Evolutionary conservation across 306 rosid species (phyloP), one percentile per base, ranked within the genome.

Genomic region (Dryas alaskensis): DNA sequence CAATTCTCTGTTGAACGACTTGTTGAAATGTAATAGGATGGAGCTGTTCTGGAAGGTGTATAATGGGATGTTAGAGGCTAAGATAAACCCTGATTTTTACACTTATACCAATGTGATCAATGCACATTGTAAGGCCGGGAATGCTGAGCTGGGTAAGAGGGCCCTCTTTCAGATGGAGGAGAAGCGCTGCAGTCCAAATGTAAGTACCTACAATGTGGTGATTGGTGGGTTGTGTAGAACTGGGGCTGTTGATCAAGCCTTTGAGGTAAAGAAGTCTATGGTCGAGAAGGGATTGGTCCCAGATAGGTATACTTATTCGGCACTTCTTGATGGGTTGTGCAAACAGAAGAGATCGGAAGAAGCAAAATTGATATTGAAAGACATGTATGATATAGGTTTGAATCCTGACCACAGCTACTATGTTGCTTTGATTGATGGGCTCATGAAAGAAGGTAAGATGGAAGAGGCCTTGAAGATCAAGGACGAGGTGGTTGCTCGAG

Each of bases 11-110:
- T 69, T 83, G 84, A 78, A 76, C 31, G 87, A 85, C 11, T 65
- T 85, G 81, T 51, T 81, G 63, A 83, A 76, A 79, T 67, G 50
- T 73, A 65, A 66, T 54, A 69, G 72, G 62, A 60, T 83, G 53
- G 83, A 74, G 16, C 65, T 81, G 81, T 83, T 85, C 47, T 88
- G 92, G 92, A 83, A 83, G 75, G 88, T 85, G 60, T 83, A 67
- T 72, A 65, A 70, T 39, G 48, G 77, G 67, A 83, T 88, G 86
- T 63, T 61, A 14, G 79, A 76, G 37, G 71, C 76, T 70, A 80
- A 81, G 43, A 69, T 88, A 19, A 54, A 22, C 19, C 81, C 79
- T 13, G 88, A 85, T 74, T 77, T 75, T 67, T 73, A 75, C 44
- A 85, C 86, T 52, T 85, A 88, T 47, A 53, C 86, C 16, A 72